Evolutionary conservation across 805 yeast species (phyloP), one percentile per base, ranked within the genome.

Genomic region (Yarrowia divulgata): DNA sequence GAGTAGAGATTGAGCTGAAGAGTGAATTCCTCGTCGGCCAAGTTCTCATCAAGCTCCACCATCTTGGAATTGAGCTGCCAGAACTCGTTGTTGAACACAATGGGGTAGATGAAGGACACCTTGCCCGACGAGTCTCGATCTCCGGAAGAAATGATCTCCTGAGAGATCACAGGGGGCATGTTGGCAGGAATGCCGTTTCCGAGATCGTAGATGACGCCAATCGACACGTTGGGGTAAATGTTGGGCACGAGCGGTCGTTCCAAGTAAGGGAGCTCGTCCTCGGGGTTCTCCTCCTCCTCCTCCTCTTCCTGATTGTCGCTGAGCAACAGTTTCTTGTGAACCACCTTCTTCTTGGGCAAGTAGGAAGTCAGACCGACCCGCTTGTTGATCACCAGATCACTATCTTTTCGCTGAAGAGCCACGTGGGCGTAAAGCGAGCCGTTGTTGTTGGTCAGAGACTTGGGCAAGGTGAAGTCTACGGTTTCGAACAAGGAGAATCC

Each of bases 51-150:
- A 10, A 81, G 71, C 64, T 75, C 79, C 37, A 66, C 68, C 79
- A 80, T 75, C 67, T 81, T 81, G 19, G 75, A 72, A 35, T 73
- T 74, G 46, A 79, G 72, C 60, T 80, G 81, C 83, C 83, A 81
- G 69, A 81, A 81, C 58, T 76, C 77, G 72, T 81, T 80, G 69
- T 79, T 74, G 66, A 75, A 79, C 10, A 82, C 70, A 13, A 76
- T 49, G 49, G 84, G 83, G 72, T 75, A 81, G 70, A 75, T 78
- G 0, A 77, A 73, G 5, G 74, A 74, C n/a, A 72, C 50, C n/a
- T 78, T 79, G 1, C 49, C 54, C 0, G 68, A 37, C 2, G 52
- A 50, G 37, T 69, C 50, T 32, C 64, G 29, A 13, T 45, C 55
- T 1, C 46, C 50, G 2, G 42, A 23, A 13, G 45, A 50, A 6